Conservation (phyloP, 495 filamentous ascomycete species). For the Neurospora sp. region DNA sequence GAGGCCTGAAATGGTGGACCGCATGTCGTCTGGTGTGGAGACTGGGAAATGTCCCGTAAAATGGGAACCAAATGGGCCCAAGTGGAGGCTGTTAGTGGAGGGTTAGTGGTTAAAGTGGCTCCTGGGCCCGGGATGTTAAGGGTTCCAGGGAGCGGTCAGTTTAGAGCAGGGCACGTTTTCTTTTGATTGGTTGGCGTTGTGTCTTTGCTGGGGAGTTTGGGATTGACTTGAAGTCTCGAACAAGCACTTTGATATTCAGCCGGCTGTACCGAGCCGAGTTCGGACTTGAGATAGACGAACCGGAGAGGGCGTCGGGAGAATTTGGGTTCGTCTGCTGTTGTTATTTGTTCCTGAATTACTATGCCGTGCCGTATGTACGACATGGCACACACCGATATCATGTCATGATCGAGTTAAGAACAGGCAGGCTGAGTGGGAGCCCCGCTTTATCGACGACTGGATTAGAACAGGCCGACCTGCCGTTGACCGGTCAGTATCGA, state of each 20-base stretch:
- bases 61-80: neutral
- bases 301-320: neutral
- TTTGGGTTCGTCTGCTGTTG: neutral
- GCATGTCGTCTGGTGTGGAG: neutral
- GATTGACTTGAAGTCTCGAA: neutral
- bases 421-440: neutral
- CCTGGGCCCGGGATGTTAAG: too few species aligned
- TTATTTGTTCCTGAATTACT: neutral
- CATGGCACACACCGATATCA: neutral
- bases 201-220: neutral
- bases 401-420: neutral
- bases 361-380: neutral
- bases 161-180: neutral
- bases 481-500: neutral
- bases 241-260: neutral
- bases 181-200: neutral
- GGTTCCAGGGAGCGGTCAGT: neutral
- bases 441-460: neutral
- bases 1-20: neutral
- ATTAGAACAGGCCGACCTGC: too few species aligned
- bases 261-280: neutral
- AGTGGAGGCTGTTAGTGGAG: neutral
- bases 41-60: neutral
- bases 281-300: neutral
- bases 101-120: neutral